Evolutionary conservation across 139 green algal species (phyloP), one percentile per base, ranked within the genome.

Genomic region (Picochlorum costavermella): DNA sequence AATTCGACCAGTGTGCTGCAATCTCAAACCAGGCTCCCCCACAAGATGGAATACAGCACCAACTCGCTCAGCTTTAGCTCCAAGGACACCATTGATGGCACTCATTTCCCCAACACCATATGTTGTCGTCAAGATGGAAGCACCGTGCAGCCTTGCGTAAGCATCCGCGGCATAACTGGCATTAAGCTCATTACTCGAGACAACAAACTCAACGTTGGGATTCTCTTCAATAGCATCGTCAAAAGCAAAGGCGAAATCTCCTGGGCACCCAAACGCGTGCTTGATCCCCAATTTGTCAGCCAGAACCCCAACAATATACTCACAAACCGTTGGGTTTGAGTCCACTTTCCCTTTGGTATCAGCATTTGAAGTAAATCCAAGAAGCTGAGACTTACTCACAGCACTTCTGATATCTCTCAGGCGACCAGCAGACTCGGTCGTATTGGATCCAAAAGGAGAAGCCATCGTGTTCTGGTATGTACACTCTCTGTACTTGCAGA

Each of bases 111-210:
- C 79, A 2, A 94, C 87, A 20, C 75, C 83, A 67, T 87, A 90
- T 5, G 85, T 93, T 29, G 87, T 79, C 6, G 84, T 72, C 3
- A 81, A 45, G 25, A 68, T 75, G 14, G 64, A 79, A 2, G 86
- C 60, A 28, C 86, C 85, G 29, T 72, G 68, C 31, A 70, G 78
- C n/a, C 84, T 78, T 0, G 84, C 75, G 60, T 89, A 92, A 8
- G 84, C 86, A 60, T 94, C 86, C 2, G 87, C 87, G 11, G 85
- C 87, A 64, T 94, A 94, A 1, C 82, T 80, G 0, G 84, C 84
- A 63, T 91, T 94, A 14, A 94, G 75, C 70, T 94, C 87, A 37
- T 94, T 94, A 6, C n/a, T 28, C 5, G 20, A 64, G 8, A 51
- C 40, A 17, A 64, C 6, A 25, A 25, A 64, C 10, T 28, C 8